phyloP scores from a whole-genome alignment of 2,329 filamentous ascomycete species.

The Hansfordia pulvinata region DNA sequence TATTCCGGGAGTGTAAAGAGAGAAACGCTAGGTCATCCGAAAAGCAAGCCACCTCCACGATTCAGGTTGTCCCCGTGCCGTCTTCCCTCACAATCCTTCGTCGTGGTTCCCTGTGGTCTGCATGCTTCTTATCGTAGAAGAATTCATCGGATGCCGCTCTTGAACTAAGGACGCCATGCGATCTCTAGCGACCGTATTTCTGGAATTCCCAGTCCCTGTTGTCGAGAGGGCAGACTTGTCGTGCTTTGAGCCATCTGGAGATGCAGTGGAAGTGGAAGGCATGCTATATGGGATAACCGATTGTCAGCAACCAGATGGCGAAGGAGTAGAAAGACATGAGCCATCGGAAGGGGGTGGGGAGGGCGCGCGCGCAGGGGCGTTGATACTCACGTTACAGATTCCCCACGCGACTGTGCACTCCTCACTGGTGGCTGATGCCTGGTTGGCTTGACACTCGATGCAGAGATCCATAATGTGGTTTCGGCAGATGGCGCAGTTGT shows the following conservation, averaged over 20 bases:
- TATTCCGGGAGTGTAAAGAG: too few species aligned
- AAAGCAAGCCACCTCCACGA: too few species aligned
- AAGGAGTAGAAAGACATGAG: neutral
- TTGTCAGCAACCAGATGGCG: too few species aligned
- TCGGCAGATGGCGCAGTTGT: slow-evolving; percentile 98
- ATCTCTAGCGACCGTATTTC: slow-evolving; percentile 75
- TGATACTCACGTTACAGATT: slow-evolving; percentile 93
- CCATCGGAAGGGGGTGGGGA: slow-evolving; percentile 1
- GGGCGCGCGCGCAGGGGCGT: too few species aligned
- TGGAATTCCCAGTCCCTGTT: slow-evolving; percentile 99
- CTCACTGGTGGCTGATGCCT: slow-evolving; percentile 91
- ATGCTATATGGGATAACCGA: slow-evolving; percentile 44
- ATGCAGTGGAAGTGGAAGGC: slow-evolving; percentile 99
- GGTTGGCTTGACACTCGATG: slow-evolving; percentile 98
- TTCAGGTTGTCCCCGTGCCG: too few species aligned
- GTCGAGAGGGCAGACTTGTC: slow-evolving; percentile 93
- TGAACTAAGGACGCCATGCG: too few species aligned
- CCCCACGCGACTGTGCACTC: slow-evolving; percentile 99
- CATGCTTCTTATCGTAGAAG: too few species aligned
- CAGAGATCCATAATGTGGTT: slow-evolving; percentile 99
- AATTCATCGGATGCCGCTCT: too few species aligned
- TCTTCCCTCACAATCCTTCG: too few species aligned
- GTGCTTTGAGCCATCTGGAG: slow-evolving; percentile 97
- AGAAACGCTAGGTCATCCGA: too few species aligned
- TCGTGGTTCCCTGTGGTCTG: too few species aligned